phyloP scores from a whole-genome alignment of 1,284 basidiomycete genomes.

The Termitomyces sp. region DNA sequence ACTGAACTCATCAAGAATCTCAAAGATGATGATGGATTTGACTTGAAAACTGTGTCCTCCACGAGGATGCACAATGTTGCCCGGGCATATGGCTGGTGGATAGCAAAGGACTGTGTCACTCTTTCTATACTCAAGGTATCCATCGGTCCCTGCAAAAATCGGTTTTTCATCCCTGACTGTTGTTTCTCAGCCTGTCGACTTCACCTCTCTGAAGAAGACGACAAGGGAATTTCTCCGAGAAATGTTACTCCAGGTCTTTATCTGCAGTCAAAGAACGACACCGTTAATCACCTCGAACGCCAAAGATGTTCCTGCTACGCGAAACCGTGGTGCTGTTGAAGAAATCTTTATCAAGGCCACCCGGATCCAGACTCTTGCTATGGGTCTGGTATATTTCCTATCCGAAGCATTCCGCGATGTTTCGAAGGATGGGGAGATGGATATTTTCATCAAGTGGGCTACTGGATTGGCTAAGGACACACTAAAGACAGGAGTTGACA shows the following conservation, averaged over 20 bases:
- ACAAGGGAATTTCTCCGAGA: conserved; percentile 65
- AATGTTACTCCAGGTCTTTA: conserved; percentile 63
- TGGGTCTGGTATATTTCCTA: conserved; percentile 69
- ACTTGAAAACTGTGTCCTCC: conserved; percentile 53
- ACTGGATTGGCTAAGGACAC: conserved; percentile 62
- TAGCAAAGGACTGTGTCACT: conserved; percentile 36
- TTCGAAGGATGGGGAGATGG: conserved; percentile 32
- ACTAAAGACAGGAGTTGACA: conserved; percentile 55
- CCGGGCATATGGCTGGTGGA: conserved; percentile 56
- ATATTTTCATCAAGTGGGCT: conserved; percentile 58
- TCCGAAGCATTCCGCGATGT: conserved; percentile 39
- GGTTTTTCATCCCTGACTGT: neutral
- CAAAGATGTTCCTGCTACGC: conserved; percentile 34
- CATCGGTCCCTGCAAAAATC: neutral
- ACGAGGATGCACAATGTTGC: conserved; percentile 61
- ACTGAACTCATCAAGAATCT: conserved; percentile 68
- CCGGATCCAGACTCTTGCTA: conserved; percentile 52
- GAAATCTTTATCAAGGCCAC: conserved; percentile 69
- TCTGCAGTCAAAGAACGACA: conserved; percentile 68
- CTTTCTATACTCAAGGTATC: conserved; percentile 80
- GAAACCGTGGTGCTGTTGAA: conserved; percentile 61
- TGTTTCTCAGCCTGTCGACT: conserved; percentile 71
- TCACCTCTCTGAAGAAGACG: conserved; percentile 63
- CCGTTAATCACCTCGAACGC: conserved; percentile 45
- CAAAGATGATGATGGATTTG: conserved; percentile 42